Percentiles rank a stretch among this genome's conserved stretches.
These are phyloP conservation scores for Aspergillus jensenii DNA, from an alignment of 2,329 filamentous ascomycete species.

Conservation along the genomic window DNA sequence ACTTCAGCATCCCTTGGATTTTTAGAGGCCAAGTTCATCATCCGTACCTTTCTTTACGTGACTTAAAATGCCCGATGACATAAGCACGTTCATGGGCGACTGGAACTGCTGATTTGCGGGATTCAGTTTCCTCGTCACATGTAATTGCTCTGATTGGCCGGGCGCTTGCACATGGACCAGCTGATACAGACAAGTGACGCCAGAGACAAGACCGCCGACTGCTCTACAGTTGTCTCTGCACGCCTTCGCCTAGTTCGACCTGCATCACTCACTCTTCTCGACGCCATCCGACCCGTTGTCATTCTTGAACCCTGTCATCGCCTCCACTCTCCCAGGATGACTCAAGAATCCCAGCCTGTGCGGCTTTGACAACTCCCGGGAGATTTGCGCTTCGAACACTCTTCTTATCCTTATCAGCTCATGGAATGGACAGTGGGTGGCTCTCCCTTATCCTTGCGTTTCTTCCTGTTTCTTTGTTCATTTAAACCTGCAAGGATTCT, in stretches of 20 bases:
- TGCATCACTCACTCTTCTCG: conserved; percentile 15
- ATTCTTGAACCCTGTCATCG: neutral
- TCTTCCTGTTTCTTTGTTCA: conserved; percentile 1
- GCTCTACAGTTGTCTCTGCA: conserved; percentile 1
- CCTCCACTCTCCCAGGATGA: conserved; percentile 14
- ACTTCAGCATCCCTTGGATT: neutral
- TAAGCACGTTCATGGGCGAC: conserved; percentile 4
- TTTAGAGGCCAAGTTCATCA: neutral
- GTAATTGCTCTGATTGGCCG: conserved; percentile 17
- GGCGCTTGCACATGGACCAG: conserved; percentile 12
- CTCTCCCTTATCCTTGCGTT: conserved; percentile 1
- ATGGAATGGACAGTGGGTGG: conserved; percentile 7
- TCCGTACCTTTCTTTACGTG: neutral
- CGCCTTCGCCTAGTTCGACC: conserved; percentile 12
- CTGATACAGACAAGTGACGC: conserved; percentile 29
- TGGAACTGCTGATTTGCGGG: no score
- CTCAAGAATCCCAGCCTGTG: neutral
- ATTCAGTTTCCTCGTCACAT: conserved; percentile 17
- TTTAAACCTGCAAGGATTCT: neutral
- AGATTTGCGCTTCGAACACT: neutral
- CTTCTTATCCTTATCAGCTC: conserved; percentile 14
- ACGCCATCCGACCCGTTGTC: conserved; percentile 9
- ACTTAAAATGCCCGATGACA: conserved; percentile 10
- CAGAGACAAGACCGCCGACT: conserved; percentile 12
- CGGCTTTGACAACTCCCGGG: conserved; percentile 13